phyloP scores from a whole-genome alignment of 2,329 filamentous ascomycete genomes.

The Pseudogymnoascus verrucosus region DNA sequence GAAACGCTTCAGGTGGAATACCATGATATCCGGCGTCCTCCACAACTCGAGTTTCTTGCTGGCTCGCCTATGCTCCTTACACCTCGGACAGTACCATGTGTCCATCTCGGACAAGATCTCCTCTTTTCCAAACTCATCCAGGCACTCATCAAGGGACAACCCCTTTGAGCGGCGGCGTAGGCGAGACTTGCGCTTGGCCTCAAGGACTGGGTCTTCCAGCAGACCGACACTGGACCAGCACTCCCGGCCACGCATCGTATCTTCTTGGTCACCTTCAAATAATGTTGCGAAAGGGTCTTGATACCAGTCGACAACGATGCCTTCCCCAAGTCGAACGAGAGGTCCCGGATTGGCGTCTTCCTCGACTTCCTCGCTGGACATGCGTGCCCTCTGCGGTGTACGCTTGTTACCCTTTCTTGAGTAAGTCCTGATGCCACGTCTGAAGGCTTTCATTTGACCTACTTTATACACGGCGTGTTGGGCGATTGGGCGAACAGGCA shows the following conservation, averaged over 20 bases:
- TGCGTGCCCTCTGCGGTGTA: conserved; percentile 9
- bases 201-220: conserved; percentile 57
- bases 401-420: conserved; percentile 30
- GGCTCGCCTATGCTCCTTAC: conserved; percentile 86
- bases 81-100: conserved; percentile 94
- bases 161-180: conserved; percentile 62
- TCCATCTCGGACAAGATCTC: conserved; percentile 93
- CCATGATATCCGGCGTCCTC: conserved; percentile 91
- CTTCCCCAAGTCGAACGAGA: conserved; percentile 73
- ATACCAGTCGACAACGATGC: conserved; percentile 80
- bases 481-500: conserved; percentile 25
- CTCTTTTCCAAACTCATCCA: conserved; percentile 89
- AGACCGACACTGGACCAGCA: conserved; percentile 42
- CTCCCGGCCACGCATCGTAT: conserved; percentile 49
- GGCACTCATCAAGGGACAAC: conserved; percentile 78
- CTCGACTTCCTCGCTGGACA: conserved; percentile 14
- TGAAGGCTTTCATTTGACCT: conserved; percentile 25
- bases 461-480: conserved; percentile 22
- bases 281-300: conserved; percentile 60
- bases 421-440: conserved; percentile 29
- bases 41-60: conserved; percentile 96
- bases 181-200: conserved; percentile 54
- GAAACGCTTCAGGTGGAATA: conserved; percentile 93
- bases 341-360: conserved; percentile 43
- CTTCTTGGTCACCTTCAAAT: conserved; percentile 44